A percentile compares a stretch with the other conserved stretches of the same genome.
phyloP scores from a whole-genome alignment of 1,284 basidiomycete species.

The Ganoderma boninense region DNA sequence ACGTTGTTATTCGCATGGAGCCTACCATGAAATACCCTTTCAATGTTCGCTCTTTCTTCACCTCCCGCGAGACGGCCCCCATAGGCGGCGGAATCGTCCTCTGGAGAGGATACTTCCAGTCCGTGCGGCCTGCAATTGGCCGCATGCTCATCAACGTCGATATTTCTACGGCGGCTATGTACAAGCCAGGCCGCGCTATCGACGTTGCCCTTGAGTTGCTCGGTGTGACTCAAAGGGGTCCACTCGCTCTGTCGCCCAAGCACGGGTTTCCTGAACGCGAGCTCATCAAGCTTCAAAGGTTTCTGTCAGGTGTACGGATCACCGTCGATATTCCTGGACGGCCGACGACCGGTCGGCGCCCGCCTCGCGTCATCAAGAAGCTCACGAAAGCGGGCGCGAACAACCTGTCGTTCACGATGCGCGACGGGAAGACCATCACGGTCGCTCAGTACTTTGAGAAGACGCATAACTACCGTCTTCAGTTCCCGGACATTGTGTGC shows the following conservation, averaged over 20 bases:
- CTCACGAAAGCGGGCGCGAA: slow-evolving; percentile 59
- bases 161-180: slow-evolving; percentile 81
- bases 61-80: slow-evolving; percentile 64
- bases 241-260: slow-evolving; percentile 51
- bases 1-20: slow-evolving; percentile 80
- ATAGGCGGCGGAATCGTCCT: slow-evolving; percentile 74
- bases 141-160: slow-evolving; percentile 81
- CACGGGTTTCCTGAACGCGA: slow-evolving; percentile 63
- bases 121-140: slow-evolving; percentile 72
- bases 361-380: slow-evolving; percentile 55
- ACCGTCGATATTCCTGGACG: slow-evolving; percentile 47
- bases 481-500: slow-evolving; percentile 67
- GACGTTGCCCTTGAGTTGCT: slow-evolving; percentile 67
- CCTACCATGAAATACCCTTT: slow-evolving; percentile 75
- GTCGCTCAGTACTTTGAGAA: slow-evolving; percentile 70
- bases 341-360: slow-evolving; percentile 12
- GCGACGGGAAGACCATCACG: slow-evolving; percentile 59
- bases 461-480: slow-evolving; percentile 58
- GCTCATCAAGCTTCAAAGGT: slow-evolving; percentile 65
- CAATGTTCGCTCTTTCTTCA: slow-evolving; percentile 82
- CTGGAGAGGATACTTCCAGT: slow-evolving; percentile 83
- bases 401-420: slow-evolving; percentile 59
- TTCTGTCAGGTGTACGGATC: slow-evolving; percentile 66
- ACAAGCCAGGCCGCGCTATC: slow-evolving; percentile 60
- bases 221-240: slow-evolving; percentile 42